phyloP scores from a whole-genome alignment of 257 asterid species.

The Verbena officinalis region DNA sequence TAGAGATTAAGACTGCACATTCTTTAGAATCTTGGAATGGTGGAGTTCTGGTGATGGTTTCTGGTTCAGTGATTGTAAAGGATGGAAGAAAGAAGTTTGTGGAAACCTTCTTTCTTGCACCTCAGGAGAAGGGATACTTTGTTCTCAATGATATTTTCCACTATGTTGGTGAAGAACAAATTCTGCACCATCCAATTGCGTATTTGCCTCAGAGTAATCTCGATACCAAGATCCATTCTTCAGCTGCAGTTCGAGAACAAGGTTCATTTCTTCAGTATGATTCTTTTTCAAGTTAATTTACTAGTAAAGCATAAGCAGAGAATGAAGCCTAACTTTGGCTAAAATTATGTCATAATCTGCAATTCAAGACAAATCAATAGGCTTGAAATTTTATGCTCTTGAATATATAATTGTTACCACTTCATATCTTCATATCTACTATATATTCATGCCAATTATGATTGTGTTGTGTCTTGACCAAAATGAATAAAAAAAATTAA shows the following conservation, averaged over 20 bases:
- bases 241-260: slow-evolving; percentile 64
- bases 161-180: slow-evolving; percentile 73
- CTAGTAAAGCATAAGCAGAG: slow-evolving; percentile 10
- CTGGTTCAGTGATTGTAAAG: slow-evolving; percentile 71
- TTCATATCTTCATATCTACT: too few relatives aligned
- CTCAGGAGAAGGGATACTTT: slow-evolving; percentile 91
- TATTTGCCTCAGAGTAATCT: slow-evolving; percentile 72
- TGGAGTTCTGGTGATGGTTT: slow-evolving; percentile 92
- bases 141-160: slow-evolving; percentile 89
- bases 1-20: slow-evolving; percentile 90
- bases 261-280: slow-evolving; percentile 43
- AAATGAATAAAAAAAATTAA: too few relatives aligned
- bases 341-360: too few relatives aligned
- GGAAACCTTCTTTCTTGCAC: slow-evolving; percentile 95
- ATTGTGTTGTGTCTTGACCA: too few relatives aligned
- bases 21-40: slow-evolving; percentile 94
- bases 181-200: slow-evolving; percentile 67
- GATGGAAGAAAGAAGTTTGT: slow-evolving; percentile 78
- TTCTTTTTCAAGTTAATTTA: slow-evolving; percentile 14
- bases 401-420: too few relatives aligned
- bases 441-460: too few relatives aligned
- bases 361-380: too few relatives aligned
- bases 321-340: too few relatives aligned
- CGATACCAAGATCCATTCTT: slow-evolving; percentile 52
- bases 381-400: too few relatives aligned